Evolutionary conservation across 441 rosid genomes (phyloP), one percentile per base, ranked within the genome.

Genomic region (Omphalea diandra): DNA sequence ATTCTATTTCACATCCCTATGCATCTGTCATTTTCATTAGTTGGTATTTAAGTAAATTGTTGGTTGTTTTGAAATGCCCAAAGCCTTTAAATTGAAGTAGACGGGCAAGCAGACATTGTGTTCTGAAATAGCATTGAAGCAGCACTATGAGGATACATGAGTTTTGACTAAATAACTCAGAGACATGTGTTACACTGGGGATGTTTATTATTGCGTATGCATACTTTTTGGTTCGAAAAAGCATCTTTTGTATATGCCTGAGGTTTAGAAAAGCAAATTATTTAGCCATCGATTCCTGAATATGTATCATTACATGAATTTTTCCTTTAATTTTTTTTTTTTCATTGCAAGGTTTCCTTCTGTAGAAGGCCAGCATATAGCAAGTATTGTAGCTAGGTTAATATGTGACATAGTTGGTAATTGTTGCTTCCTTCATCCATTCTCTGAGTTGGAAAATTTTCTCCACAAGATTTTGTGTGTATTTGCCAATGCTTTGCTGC

Each of bases 361-460:
- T 4, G 0, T 24, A 3, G 17, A 22, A 26, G 11, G 11, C 29
- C 40, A 44, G 47, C 6, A 40, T 46, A 12, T 10, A 22, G 58
- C 18, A 58, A 69, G 52, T 58, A 26, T 58, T 11, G 26, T 58
- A 20, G 49, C 57, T 46, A 3, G 65, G 35, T 35, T 44, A 20
- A 40, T 47, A 22, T 20, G 31, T 46, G 65, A 6, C 14, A 0
- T 38, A 20, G 62, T 67, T 53, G 43, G 43, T 29, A 27, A 18
- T 71, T 52, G 29, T 26, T 71, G 38, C 43, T 40, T 22, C 52
- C 20, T 53, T 12, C 4, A 7, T 38, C 24, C 17, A 49, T 58
- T 26, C 27, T 70, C 14, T 46, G 47, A 64, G 41, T 47, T 67
- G 66, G 55, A 26, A n/a, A 18, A 26, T 32, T 20, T 73, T 58